Percentiles rank a stretch among this genome's conserved stretches.
These are phyloP conservation scores for Dendryphion nanum DNA, from an alignment of 2,329 filamentous ascomycete genomes.

Conservation along the genomic window DNA sequence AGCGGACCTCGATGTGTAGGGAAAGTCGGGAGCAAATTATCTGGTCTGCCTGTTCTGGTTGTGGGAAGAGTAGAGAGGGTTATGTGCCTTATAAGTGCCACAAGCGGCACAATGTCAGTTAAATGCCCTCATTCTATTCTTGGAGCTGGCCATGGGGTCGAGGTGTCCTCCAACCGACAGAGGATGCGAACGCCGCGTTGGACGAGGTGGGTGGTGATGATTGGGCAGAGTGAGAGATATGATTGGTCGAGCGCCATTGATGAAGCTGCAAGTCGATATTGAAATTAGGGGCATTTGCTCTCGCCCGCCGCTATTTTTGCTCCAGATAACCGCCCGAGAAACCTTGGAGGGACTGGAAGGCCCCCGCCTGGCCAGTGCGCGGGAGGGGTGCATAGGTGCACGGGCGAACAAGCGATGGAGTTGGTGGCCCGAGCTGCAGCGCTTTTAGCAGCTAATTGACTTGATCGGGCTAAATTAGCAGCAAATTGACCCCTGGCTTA, in stretches of 20 bases:
- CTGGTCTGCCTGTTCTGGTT: slow-evolving; percentile 39
- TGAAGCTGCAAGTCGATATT: slow-evolving; percentile 24
- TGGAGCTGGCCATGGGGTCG: slow-evolving; percentile 37
- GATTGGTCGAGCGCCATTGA: slow-evolving; percentile 30
- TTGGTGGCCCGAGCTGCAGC: slow-evolving; percentile 26
- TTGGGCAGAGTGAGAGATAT: slow-evolving; percentile 4
- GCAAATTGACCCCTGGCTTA: too few species aligned
- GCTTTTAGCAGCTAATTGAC: slow-evolving; percentile 33
- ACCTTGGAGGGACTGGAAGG: neutral
- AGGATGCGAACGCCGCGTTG: slow-evolving; percentile 27
- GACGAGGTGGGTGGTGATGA: slow-evolving; percentile 8
- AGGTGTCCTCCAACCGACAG: slow-evolving; percentile 26
- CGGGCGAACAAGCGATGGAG: slow-evolving; percentile 17
- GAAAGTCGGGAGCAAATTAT: slow-evolving; percentile 47
- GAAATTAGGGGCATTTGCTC: slow-evolving; percentile 38
- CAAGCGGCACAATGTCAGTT: slow-evolving; percentile 36
- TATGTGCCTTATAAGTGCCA: slow-evolving; percentile 49
- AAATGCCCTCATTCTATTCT: slow-evolving; percentile 50
- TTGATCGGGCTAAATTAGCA: slow-evolving; percentile 14
- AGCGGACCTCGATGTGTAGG: slow-evolving; percentile 44
- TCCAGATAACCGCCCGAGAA: slow-evolving; percentile 33
- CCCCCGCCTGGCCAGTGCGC: slow-evolving; percentile 12
- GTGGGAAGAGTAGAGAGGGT: slow-evolving; percentile 29
- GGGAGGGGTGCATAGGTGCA: slow-evolving; percentile 21
- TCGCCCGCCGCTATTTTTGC: slow-evolving; percentile 40